A percentile compares a stretch with the other conserved stretches of the same genome.
These are phyloP conservation scores for Vararia minispora DNA, from an alignment of 768 basidiomycete genomes.

Conservation along the genomic window DNA sequence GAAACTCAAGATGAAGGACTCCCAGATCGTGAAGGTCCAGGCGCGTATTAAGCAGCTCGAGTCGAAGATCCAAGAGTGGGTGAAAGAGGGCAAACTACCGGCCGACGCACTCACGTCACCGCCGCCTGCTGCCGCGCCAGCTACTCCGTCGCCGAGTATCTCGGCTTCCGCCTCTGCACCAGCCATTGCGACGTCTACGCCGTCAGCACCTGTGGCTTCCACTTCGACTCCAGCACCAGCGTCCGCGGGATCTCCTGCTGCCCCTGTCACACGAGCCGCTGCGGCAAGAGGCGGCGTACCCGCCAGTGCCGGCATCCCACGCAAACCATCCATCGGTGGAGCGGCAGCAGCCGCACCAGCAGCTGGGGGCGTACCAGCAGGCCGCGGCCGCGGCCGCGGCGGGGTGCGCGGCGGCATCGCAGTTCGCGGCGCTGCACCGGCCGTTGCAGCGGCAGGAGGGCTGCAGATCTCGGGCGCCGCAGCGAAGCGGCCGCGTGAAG, in stretches of 20 bases:
- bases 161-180: constrained; percentile 8
- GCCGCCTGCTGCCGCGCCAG: background rate
- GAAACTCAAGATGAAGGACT: constrained; percentile 62
- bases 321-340: constrained; percentile 3
- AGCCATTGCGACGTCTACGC: constrained; percentile 5
- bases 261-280: constrained; percentile 17
- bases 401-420: constrained; percentile 1
- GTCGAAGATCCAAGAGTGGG: constrained; percentile 46
- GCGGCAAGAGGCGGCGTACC: constrained; percentile 7
- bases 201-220: constrained; percentile 8
- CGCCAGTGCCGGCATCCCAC: too few species aligned
- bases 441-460: constrained; percentile 1
- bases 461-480: constrained; percentile 14
- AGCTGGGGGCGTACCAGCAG: constrained; percentile 2
- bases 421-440: constrained; percentile 7
- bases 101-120: too few species aligned
- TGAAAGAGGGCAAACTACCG: constrained; percentile 35
- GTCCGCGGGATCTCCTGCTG: constrained; percentile 17
- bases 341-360: background rate
- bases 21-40: constrained; percentile 51
- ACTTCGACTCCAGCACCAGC: constrained; percentile 7
- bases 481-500: constrained; percentile 12
- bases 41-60: constrained; percentile 59
- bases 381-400: constrained; percentile 13
- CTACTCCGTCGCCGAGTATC: background rate